These are phyloP conservation scores for Saccharomycopsis lassenensis DNA, from an alignment of 805 yeast genomes.

Conservation along the genomic window DNA sequence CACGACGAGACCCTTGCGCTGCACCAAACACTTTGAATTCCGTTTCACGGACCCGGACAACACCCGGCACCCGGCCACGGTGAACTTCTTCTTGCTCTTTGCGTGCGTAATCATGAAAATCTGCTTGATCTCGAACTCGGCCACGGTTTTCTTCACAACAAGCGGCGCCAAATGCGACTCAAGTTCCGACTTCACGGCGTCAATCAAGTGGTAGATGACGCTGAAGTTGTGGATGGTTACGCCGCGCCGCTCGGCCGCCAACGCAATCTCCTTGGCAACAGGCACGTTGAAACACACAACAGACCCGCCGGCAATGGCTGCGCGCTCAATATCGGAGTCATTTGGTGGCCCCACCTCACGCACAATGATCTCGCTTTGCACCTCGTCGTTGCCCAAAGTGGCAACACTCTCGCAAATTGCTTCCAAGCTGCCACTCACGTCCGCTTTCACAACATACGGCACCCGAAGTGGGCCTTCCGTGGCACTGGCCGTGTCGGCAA, in stretches of 20 bases:
- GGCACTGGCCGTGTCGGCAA: slow-evolving; percentile 21
- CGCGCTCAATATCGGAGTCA: slow-evolving; percentile 56
- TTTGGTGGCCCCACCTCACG: slow-evolving; percentile 72
- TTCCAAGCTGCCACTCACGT: slow-evolving; percentile 90
- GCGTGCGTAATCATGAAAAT: slow-evolving; percentile 60
- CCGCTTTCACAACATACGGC: slow-evolving; percentile 73
- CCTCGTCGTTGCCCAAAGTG: slow-evolving; percentile 82
- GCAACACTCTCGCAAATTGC: slow-evolving; percentile 78
- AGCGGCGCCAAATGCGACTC: slow-evolving; percentile 52
- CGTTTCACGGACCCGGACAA: slow-evolving; percentile 54
- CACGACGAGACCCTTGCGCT: slow-evolving; percentile 38
- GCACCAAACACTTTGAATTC: slow-evolving; percentile 45
- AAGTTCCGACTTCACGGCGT: slow-evolving; percentile 62
- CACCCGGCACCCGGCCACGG: slow-evolving; percentile 85
- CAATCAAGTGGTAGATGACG: slow-evolving; percentile 81
- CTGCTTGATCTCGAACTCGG: slow-evolving; percentile 60
- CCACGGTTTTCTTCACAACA: slow-evolving; percentile 51
- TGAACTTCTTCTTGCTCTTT: slow-evolving; percentile 34
- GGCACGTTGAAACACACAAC: slow-evolving; percentile 72
- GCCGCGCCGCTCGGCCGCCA: slow-evolving; percentile 44
- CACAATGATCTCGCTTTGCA: slow-evolving; percentile 54
- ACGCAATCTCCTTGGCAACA: slow-evolving; percentile 50
- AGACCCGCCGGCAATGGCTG: slow-evolving; percentile 57
- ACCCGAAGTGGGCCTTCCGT: slow-evolving; percentile 25
- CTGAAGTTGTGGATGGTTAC: slow-evolving; percentile 56